Percentiles rank a stretch among this genome's conserved stretches.
These are phyloP conservation scores for Sporothrix schenckii DNA, from an alignment of 2,329 filamentous ascomycete species.

Conservation along the genomic window DNA sequence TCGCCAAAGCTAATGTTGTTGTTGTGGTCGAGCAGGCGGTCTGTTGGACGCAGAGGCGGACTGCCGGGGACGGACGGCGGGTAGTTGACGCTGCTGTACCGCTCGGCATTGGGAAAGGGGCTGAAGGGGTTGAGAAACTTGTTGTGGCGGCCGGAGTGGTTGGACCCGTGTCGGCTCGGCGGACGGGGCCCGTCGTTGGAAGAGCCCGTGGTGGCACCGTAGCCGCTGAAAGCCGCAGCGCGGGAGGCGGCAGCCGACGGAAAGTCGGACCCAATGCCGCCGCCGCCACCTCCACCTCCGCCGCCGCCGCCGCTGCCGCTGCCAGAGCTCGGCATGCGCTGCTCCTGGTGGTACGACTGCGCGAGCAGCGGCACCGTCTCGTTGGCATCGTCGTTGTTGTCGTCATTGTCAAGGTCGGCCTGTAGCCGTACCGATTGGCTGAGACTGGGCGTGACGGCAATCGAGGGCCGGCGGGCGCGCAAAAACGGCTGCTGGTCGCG, in stretches of 20 bases:
- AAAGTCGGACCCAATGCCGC: conserved; percentile 36
- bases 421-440: conserved; percentile 1
- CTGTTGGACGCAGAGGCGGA: conserved; percentile 55
- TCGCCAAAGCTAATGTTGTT: conserved; percentile 66
- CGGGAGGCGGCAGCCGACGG: conserved; percentile 49
- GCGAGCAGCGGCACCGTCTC: conserved; percentile 61
- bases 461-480: conserved; percentile 65
- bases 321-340: conserved; percentile 17
- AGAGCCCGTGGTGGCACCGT: conserved; percentile 43
- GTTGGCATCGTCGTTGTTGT: conserved; percentile 49
- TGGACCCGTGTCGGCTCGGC: conserved; percentile 53
- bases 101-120: conserved; percentile 45
- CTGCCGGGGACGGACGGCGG: conserved; percentile 69
- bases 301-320: conserved; percentile 32
- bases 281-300: conserved; percentile 30
- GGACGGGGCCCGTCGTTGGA: conserved; percentile 43
- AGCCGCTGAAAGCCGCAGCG: conserved; percentile 16
- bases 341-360: conserved; percentile 27
- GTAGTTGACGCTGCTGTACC: conserved; percentile 67
- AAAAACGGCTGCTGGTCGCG: conserved; percentile 64
- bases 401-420: conserved; percentile 50
- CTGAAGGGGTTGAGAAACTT: conserved; percentile 40
- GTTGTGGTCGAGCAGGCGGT: conserved; percentile 52
- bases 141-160: conserved; percentile 55
- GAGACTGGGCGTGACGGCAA: conserved; percentile 37